Evolutionary conservation across 805 yeast genomes (phyloP), one percentile per base, ranked within the genome.

Genomic region (Saccharomycopsis olivae): DNA sequence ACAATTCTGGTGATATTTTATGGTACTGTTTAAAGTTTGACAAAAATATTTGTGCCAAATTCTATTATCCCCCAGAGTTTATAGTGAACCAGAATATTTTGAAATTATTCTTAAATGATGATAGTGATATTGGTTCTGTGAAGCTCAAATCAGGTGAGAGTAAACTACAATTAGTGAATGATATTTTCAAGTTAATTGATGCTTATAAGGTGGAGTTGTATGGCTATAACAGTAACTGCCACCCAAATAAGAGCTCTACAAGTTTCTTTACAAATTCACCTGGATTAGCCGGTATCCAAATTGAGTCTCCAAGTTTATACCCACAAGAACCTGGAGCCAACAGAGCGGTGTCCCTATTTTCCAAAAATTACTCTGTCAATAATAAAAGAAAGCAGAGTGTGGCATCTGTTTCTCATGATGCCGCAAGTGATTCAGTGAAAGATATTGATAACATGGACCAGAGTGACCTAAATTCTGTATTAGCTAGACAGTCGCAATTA

Each of bases 11-110:
- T 15, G 39, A 32, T 8, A 19, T 41, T 9, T 28, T 45, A 20
- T 45, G 48, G 48, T 14, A 39, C 11, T 45, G 48, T 29, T 35
- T 45, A 24, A 45, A 42, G 15, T 37, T 41, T 17, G 48, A 45
- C 19, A 35, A 23, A 19, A 33, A 41, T 16, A 25, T 44, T 14
- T 32, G 40, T 16, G n/a, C 38, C 29, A 38, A 44, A 23, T 44
- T 44, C 17, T 33, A 17, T 16, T 44, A 35, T 29, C 46, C 48
- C 10, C 48, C 42, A 28, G 45, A 33, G 11, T 32, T 28, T 17
- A 35, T 41, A 4, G 28, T 38, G n/a, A 40, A 29, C 23, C 40
- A 41, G 32, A 44, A 44, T 16, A 41, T 44, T 33, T 35, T 44
- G 17, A 44, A 44, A 31, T 20, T 41, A 8, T 41, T 44, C 17